Evolutionary conservation across 2,329 filamentous ascomycete genomes (phyloP), one percentile per base, ranked within the genome.

Genomic region (Amylocarpus encephaloides): DNA sequence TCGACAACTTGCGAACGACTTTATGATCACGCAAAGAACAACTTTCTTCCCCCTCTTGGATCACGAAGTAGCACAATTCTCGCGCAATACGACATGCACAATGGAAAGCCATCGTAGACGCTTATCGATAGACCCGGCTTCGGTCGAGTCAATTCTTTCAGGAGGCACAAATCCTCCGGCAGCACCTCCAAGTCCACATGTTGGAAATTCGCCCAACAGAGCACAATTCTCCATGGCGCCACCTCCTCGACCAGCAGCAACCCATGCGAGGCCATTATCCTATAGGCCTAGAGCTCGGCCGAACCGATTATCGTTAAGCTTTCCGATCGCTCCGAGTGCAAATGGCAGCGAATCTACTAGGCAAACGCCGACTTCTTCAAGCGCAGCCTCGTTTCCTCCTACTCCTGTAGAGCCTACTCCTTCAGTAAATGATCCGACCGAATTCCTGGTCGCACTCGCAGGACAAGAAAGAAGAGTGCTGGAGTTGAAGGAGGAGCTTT

Each of bases 391-490:
- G 13, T 53, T 63, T 49, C 61, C 64, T 16, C 53, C 57, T 6
- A 63, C 60, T 18, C 58, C 59, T 15, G 49, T 55, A 32, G 60
- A 64, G 7, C 50, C 50, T 11, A 32, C 51, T 18, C 49, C 58
- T 12, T 64, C 62, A 4, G 59, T 62, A 12, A 60, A 55, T 34
- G 65, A 67, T 48, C 52, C 63, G 5, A 60, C 45, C 19, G 59
- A 56, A 0, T 87, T 96, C 62, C 83, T 98, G 58, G 91, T 89
- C 54, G 86, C 91, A 50, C 86, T 98, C 62, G 93, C 93, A 40
- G 84, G 88, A 12, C 91, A 97, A 70, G 93, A 98, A 71, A 79
- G 93, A 50, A 83, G 82, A 58, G 92, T 98, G 1, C 72, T 98
- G 50, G 93, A 97, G 69, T 73, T 98, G 46, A 86, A 84, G 52